phyloP scores from a whole-genome alignment of 2,329 filamentous ascomycete species.

The Exophiala sp. region DNA sequence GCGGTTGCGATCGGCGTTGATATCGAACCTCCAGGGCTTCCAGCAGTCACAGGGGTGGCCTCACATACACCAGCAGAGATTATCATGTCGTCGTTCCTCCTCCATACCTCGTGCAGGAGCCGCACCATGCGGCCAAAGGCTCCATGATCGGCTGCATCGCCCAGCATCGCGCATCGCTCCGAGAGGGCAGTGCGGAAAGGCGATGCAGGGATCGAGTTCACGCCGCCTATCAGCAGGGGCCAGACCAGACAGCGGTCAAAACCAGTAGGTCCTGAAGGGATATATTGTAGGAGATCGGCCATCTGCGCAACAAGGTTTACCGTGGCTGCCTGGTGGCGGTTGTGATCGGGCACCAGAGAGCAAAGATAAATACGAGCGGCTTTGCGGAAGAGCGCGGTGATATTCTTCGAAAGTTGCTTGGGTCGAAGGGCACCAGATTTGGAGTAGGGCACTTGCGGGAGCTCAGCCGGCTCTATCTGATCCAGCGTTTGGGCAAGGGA shows the following conservation, averaged over 20 bases:
- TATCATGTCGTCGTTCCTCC: slow-evolving; percentile 58
- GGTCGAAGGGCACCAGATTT: slow-evolving; percentile 69
- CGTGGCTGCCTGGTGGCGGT: slow-evolving; percentile 66
- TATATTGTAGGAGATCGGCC: slow-evolving; percentile 67
- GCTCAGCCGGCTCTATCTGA: slow-evolving; percentile 39
- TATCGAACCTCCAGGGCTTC: slow-evolving; percentile 23
- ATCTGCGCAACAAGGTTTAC: slow-evolving; percentile 72
- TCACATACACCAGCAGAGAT: slow-evolving; percentile 32
- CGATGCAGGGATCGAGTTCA: slow-evolving; percentile 65
- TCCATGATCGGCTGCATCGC: slow-evolving; percentile 70
- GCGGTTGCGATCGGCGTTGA: slow-evolving; percentile 21
- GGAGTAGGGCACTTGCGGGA: slow-evolving; percentile 54
- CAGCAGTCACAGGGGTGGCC: slow-evolving; percentile 28
- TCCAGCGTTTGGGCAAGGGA: slow-evolving; percentile 62
- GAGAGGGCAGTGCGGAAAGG: slow-evolving; percentile 71
- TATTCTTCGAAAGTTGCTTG: slow-evolving; percentile 77
- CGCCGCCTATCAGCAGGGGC: slow-evolving; percentile 85
- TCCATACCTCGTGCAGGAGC: slow-evolving; percentile 78
- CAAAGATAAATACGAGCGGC: slow-evolving; percentile 96
- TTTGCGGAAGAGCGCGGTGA: slow-evolving; percentile 83
- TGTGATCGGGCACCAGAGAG: slow-evolving; percentile 84
- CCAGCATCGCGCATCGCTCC: slow-evolving; percentile 67
- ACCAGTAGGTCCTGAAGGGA: slow-evolving; percentile 72
- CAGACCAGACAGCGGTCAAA: slow-evolving; percentile 89
- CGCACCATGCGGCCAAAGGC: slow-evolving; percentile 78